A percentile compares a stretch with the other conserved stretches of the same genome.
Conservation (phyloP, 2,329 filamentous ascomycete species). For the Scortechinia acanthostroma region DNA sequence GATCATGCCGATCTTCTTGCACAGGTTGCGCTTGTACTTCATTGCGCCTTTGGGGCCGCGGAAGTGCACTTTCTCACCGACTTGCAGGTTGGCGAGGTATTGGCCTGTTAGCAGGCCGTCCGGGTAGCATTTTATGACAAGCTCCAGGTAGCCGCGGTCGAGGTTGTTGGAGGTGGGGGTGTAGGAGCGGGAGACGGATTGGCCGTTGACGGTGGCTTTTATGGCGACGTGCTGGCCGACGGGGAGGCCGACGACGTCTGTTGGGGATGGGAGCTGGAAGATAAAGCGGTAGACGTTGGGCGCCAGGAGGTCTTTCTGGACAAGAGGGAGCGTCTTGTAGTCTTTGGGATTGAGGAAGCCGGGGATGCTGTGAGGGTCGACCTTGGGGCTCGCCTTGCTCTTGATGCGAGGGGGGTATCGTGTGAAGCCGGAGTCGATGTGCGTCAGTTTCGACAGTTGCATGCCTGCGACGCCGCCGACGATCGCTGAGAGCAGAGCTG, state of each 20-base stretch:
- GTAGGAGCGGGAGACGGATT: constrained; percentile 40
- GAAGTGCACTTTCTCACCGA: constrained; percentile 40
- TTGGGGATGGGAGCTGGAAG: constrained; percentile 34
- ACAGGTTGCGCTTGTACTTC: constrained; percentile 33
- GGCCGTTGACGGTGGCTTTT: constrained; percentile 33
- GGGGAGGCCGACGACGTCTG: constrained; percentile 40
- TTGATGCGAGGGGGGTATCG: constrained; percentile 28
- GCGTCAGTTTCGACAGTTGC: constrained; percentile 18
- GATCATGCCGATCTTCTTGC: constrained; percentile 42
- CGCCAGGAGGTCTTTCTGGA: constrained; percentile 25
- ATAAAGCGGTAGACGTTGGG: constrained; percentile 35
- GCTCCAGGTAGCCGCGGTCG: constrained; percentile 37
- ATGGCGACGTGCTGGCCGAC: constrained; percentile 49
- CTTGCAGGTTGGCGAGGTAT: constrained; percentile 34
- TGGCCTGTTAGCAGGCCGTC: constrained; percentile 38
- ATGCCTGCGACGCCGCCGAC: constrained; percentile 17
- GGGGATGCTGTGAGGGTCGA: constrained; percentile 25
- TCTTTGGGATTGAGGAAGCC: constrained; percentile 40
- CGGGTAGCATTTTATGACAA: constrained; percentile 42
- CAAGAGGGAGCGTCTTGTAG: constrained; percentile 36
- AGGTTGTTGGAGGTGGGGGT: constrained; percentile 42
- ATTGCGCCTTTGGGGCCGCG: constrained; percentile 49
- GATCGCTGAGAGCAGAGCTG: constrained; percentile 19
- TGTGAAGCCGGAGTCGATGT: constrained; percentile 19
- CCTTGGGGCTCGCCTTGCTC: constrained; percentile 21